Conservation (phyloP, 352 stramenopile genomes). For the Phytophthora nicotianae region DNA sequence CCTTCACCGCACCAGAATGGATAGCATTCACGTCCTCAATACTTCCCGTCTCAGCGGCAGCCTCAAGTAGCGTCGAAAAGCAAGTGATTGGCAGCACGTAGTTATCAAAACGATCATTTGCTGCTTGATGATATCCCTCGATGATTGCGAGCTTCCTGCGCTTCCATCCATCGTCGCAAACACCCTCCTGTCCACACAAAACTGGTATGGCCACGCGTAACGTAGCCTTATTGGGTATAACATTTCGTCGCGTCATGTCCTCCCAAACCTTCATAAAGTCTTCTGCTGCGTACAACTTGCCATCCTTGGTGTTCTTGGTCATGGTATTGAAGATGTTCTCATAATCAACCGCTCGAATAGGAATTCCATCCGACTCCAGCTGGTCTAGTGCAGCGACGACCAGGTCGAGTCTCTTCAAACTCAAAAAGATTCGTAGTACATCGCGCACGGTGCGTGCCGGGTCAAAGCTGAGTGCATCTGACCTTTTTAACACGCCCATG, state of each 20-base stretch:
- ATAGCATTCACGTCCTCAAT: slow-evolving; percentile 45
- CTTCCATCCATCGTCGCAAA: slow-evolving; percentile 23
- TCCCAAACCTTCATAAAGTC: slow-evolving; percentile 52
- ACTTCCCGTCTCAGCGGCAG: slow-evolving; percentile 32
- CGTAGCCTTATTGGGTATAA: slow-evolving; percentile 41
- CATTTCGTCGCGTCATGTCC: slow-evolving; percentile 42
- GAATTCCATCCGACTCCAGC: slow-evolving; percentile 37
- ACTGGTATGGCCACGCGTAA: slow-evolving; percentile 39
- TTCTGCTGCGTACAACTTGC: slow-evolving; percentile 25
- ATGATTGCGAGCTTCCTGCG: slow-evolving; percentile 19
- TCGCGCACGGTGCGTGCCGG: slow-evolving; percentile 24
- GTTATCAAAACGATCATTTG: slow-evolving; percentile 30
- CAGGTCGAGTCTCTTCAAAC: slow-evolving; percentile 33
- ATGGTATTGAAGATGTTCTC: slow-evolving; percentile 48
- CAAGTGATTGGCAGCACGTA: slow-evolving; percentile 46
- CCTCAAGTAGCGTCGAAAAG: slow-evolving; percentile 48
- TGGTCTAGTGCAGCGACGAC: slow-evolving; percentile 45
- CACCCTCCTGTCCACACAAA: slow-evolving; percentile 24
- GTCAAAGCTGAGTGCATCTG: slow-evolving; percentile 27
- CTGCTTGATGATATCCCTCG: slow-evolving; percentile 29
- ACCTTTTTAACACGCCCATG: slow-evolving; percentile 22
- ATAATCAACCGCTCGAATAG: slow-evolving; percentile 42
- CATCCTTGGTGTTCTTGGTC: slow-evolving; percentile 28
- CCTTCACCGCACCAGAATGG: slow-evolving; percentile 42
- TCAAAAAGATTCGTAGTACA: slow-evolving; percentile 40